Conservation (phyloP, 2,329 filamentous ascomycete genomes). For the Fusarium sulawesiense region DNA sequence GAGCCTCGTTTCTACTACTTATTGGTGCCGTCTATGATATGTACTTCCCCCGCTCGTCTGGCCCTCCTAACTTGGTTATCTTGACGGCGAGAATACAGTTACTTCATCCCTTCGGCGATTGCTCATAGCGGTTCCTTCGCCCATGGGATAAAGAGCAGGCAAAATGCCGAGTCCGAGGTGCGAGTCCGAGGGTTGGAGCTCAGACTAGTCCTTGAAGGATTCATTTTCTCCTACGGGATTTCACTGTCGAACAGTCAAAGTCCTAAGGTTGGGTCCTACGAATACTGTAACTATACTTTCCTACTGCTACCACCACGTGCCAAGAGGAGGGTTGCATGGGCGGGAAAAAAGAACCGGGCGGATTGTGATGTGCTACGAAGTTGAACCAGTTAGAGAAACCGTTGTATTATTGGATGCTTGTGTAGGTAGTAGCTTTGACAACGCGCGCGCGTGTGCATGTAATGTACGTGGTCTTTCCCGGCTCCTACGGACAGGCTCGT, state of each 20-base stretch:
- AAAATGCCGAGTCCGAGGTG: neutral
- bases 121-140: neutral
- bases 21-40: slow-evolving; percentile 13
- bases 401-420: slow-evolving; percentile 16
- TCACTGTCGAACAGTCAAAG: neutral
- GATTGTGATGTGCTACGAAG: slow-evolving; percentile 15
- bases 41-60: neutral
- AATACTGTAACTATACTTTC: neutral
- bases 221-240: neutral
- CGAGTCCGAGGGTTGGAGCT: neutral
- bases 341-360: slow-evolving; percentile 4
- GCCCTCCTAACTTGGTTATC: neutral
- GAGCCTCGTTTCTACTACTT: slow-evolving; percentile 15
- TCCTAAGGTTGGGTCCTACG: neutral
- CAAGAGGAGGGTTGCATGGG: slow-evolving; percentile 26
- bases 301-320: slow-evolving; percentile 22
- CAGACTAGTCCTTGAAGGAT: neutral
- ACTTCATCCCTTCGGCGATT: slow-evolving; percentile 10
- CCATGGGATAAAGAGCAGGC: neutral
- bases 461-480: slow-evolving; percentile 8
- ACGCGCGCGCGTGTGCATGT: neutral
- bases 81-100: neutral
- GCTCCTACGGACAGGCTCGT: neutral
- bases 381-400: neutral
- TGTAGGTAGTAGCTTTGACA: neutral